Evolutionary conservation across 2,329 filamentous ascomycete genomes (phyloP).

Genomic region (Rhynchosporium secalis): DNA sequence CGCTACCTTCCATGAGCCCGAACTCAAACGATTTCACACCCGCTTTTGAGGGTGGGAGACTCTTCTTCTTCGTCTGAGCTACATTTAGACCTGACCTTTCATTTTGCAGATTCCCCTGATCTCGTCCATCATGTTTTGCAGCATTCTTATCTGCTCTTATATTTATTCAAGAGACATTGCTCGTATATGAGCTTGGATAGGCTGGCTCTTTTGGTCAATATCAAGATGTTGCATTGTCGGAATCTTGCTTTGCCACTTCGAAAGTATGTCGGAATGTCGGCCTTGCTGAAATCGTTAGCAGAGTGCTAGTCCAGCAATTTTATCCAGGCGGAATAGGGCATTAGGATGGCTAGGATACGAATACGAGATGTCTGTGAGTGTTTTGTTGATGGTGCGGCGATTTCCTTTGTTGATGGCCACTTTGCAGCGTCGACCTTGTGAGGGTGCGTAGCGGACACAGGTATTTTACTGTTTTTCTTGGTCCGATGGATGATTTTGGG

Average conservation of each 20-base stretch:
- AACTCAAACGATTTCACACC: neutral
- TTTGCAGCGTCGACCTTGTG: slow-evolving; percentile 25
- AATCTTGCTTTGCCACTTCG: slow-evolving; percentile 23
- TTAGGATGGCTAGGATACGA: slow-evolving; percentile 17
- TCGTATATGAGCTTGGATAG: neutral
- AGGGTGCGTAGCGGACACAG: slow-evolving; percentile 27
- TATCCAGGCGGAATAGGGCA: slow-evolving; percentile 16
- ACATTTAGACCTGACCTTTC: neutral
- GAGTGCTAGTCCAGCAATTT: slow-evolving; percentile 21
- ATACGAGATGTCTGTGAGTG: slow-evolving; percentile 26
- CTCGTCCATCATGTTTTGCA: slow-evolving; percentile 8
- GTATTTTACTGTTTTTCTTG: slow-evolving; percentile 18
- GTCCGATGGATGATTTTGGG: slow-evolving; percentile 26
- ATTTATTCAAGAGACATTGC: neutral
- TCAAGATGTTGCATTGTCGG: slow-evolving; percentile 5
- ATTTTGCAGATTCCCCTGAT: neutral
- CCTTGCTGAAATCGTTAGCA: slow-evolving; percentile 26
- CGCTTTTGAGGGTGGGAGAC: neutral
- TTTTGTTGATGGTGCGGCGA: slow-evolving; percentile 13
- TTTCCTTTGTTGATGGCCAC: slow-evolving; percentile 21
- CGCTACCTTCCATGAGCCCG: neutral
- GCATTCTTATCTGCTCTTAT: slow-evolving; percentile 8
- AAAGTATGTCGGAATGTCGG: slow-evolving; percentile 20
- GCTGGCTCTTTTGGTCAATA: slow-evolving; percentile 3
- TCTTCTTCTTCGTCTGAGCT: neutral